These are phyloP conservation scores for Trichosporon sp. DNA, from an alignment of 1,284 basidiomycete genomes.

Conservation along the genomic window DNA sequence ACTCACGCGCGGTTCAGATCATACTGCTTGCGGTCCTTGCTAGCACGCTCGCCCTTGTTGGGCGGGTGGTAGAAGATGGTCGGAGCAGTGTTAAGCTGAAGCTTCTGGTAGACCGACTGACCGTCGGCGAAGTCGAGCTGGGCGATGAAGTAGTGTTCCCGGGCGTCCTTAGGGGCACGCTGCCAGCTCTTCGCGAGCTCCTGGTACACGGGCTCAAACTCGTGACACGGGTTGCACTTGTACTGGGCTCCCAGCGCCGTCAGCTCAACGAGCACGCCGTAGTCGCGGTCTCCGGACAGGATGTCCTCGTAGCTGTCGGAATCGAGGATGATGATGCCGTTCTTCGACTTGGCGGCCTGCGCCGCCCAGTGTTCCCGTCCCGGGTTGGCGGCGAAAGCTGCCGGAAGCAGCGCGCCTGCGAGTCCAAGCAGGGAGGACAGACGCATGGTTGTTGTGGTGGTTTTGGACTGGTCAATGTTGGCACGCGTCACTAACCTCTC, in stretches of 20 bases:
- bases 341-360: constrained; percentile 66
- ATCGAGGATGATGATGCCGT: constrained; percentile 79
- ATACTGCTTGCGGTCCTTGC: constrained; percentile 64
- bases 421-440: constrained; percentile 33
- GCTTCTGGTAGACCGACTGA: constrained; percentile 72
- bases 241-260: constrained; percentile 79
- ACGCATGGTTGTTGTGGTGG: constrained; percentile 35
- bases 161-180: constrained; percentile 63
- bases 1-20: constrained; percentile 70
- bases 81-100: constrained; percentile 73
- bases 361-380: constrained; percentile 49
- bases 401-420: constrained; percentile 29
- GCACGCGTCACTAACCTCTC: constrained; percentile 13
- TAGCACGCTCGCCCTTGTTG: constrained; percentile 67
- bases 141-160: constrained; percentile 84
- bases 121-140: constrained; percentile 83
- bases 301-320: constrained; percentile 73
- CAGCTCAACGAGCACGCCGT: constrained; percentile 78
- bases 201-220: constrained; percentile 79
- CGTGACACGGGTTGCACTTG: constrained; percentile 63
- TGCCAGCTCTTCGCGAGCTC: constrained; percentile 79
- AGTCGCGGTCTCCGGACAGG: constrained; percentile 66
- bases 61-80: constrained; percentile 77
- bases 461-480: constrained; percentile 5
- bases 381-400: constrained; percentile 37